Evolutionary conservation across 352 stramenopile species (phyloP), one percentile per base, ranked within the genome.

Genomic region (Albugo laibachii): DNA sequence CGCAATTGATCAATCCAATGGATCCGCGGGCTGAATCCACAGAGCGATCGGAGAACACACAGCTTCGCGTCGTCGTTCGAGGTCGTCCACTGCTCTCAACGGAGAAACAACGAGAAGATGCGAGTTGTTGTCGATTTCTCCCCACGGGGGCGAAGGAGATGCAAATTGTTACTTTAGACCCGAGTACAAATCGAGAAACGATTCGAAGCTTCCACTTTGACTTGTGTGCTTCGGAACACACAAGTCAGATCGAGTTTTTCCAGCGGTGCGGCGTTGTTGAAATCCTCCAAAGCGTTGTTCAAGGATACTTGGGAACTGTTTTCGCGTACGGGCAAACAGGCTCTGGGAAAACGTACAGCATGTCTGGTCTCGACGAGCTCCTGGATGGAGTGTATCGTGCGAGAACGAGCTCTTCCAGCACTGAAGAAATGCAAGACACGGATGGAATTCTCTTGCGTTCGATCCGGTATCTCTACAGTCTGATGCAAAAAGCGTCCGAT

Each of bases 171-270:
- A 80, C 66, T 1, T 57, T 56, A 1, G 49, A 57, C 10, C 59
- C 56, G 14, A 50, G 57, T 13, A 48, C 48, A n/a, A 57, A 46
- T 13, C 63, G 75, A 20, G 75, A 87, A 48, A 64, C 84, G 5
- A 65, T 87, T 15, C 71, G 72, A 36, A 83, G 61, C 52, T 87
- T 82, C 49, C 62, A 80, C 48, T 87, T 87, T 36, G 69, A 84
- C 45, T 54, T 80, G 2, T 87, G 75, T 41, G 75, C 75, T 0
- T 66, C 61, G 1, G 71, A 80, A 16, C 59, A 73, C 36, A 62
- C 79, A 14, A 69, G 63, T 0, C 75, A 87, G 35, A 48, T 48
- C 1, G 58, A 68, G 14, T 87, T 87, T 50, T 87, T 87, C 50
- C 58, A 65, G 6, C 48, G 57, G 5, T 76, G 69, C 24, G 75